Evolutionary conservation across 441 rosid genomes (phyloP).

Genomic region (Pelargonium myrrhifolium): DNA sequence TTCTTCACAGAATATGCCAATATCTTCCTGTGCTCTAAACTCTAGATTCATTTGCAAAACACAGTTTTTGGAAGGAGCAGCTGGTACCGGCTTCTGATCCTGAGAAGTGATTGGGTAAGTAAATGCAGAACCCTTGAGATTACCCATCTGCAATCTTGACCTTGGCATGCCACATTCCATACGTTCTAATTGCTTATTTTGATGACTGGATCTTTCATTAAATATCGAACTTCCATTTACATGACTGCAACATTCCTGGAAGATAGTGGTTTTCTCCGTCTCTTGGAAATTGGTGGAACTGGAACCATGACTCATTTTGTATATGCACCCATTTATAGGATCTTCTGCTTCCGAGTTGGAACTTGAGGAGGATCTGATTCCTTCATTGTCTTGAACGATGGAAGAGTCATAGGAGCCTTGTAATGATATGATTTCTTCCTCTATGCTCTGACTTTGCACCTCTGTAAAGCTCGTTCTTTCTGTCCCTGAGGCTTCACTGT

Average conservation of each 20-base stretch:
- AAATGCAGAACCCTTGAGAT: conserved; percentile 29
- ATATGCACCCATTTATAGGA: conserved; percentile 30
- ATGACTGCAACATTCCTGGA: conserved; percentile 32
- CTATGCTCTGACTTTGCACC: conserved; percentile 40
- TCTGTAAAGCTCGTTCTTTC: conserved; percentile 38
- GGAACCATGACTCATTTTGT: conserved; percentile 24
- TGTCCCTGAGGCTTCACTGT: conserved; percentile 29
- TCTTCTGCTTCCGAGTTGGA: conserved; percentile 57
- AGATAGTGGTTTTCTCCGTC: conserved; percentile 25
- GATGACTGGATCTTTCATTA: conserved; percentile 26
- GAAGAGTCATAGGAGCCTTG: conserved; percentile 51
- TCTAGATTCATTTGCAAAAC: conserved; percentile 25
- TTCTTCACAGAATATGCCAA: conserved; percentile 37
- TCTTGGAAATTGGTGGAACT: conserved; percentile 27
- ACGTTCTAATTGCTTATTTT: conserved; percentile 25
- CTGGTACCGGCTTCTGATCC: conserved; percentile 23
- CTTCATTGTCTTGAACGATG: conserved; percentile 35
- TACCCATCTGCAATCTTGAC: conserved; percentile 25
- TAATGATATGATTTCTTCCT: conserved; percentile 63
- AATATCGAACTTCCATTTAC: conserved; percentile 29
- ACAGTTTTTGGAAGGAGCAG: conserved; percentile 27
- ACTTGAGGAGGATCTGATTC: conserved; percentile 43
- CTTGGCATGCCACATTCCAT: conserved; percentile 29
- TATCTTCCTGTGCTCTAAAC: conserved; percentile 28
- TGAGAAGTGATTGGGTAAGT: conserved; percentile 30